Base-by-base conservation (phyloP, 2,329 filamentous ascomycete genomes). In the Setomelanomma holmii region DNA sequence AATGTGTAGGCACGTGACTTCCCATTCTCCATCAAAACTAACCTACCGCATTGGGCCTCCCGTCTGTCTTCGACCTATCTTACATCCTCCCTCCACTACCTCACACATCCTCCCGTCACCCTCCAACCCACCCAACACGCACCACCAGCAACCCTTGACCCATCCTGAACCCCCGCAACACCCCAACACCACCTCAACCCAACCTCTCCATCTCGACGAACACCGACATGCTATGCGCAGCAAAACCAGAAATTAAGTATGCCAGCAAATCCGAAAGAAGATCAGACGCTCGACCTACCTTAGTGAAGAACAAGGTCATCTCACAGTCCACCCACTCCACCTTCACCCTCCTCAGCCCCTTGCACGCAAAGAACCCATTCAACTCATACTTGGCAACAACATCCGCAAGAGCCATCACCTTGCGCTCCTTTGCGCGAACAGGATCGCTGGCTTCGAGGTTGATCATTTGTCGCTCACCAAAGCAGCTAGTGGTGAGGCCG, bases 381-480 rank as follows among this genome's bases (percentile, higher is more conserved):
- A 96, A 68, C 85, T 84, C 67, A 93, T 96, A 76, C 84, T 82
- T 59, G 93, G 89, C 45, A 89, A 91, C 0, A 85, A 96, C 0
- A 95, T 95, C 74, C 85, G 89, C 64, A 82, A 86, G 24, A 91
- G 92, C 71, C 89, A 96, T 66, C 93, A 91, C 71, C 84, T 88
- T 21, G 77, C 84, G 4, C 84, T 89, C 10, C 96, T 97, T 68
- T 83, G 88, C 53, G 85, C 90, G 69, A 84, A 86, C 21, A 93
- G 96, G 67, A 79, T 86, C 2, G 82, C 96, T 1, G 90, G 90
- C 1, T 86, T 93, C 72, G 88, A 97, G 74, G 95, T 95, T 75
- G 76, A 60, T 23, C 34, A 59, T 58, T 12, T 65, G 55, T 0
- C 49, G 86, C 56, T 79, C 76, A 1, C 78, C 76, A 6, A 80